These are phyloP conservation scores for Claviceps cyperi DNA, from an alignment of 2,329 filamentous ascomycete genomes.

Conservation along the genomic window DNA sequence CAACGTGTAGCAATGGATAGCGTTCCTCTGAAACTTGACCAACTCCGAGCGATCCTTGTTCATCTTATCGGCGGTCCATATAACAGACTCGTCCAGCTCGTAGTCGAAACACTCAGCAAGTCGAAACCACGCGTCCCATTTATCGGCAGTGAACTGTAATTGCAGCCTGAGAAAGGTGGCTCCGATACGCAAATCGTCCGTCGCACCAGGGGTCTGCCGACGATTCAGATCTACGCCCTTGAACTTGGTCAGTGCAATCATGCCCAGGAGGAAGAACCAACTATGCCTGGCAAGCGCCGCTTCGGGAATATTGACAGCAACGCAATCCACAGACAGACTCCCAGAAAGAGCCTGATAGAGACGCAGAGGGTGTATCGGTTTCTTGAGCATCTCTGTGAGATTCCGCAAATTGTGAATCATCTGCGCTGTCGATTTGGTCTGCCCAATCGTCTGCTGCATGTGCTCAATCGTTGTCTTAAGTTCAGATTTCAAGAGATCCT, in stretches of 20 bases:
- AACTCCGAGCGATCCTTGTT: conserved; percentile 69
- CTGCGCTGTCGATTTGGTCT: conserved; percentile 61
- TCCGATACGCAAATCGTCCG: conserved; percentile 71
- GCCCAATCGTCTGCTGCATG: conserved; percentile 75
- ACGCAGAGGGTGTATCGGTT: conserved; percentile 66
- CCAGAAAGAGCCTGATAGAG: conserved; percentile 73
- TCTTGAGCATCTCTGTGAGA: conserved; percentile 67
- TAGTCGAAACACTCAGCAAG: conserved; percentile 79
- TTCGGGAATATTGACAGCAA: conserved; percentile 53
- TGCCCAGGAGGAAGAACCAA: conserved; percentile 86
- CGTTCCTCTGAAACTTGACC: conserved; percentile 59
- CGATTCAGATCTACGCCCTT: conserved; percentile 54
- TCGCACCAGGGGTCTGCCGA: conserved; percentile 62
- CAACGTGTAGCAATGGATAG: conserved; percentile 66
- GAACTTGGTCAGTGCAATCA: conserved; percentile 80
- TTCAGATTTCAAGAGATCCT: conserved; percentile 82
- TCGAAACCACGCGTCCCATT: conserved; percentile 85
- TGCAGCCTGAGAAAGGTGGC: conserved; percentile 69
- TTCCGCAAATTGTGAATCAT: conserved; percentile 80
- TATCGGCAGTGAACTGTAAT: conserved; percentile 64
- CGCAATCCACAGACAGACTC: conserved; percentile 56
- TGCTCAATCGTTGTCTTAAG: conserved; percentile 83
- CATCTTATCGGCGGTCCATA: conserved; percentile 84
- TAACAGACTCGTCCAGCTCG: conserved; percentile 72
- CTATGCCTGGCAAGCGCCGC: conserved; percentile 63